Evolutionary conservation across 2,329 filamentous ascomycete species (phyloP), one percentile per base, ranked within the genome.

Genomic region (Penicillium corylophilum): DNA sequence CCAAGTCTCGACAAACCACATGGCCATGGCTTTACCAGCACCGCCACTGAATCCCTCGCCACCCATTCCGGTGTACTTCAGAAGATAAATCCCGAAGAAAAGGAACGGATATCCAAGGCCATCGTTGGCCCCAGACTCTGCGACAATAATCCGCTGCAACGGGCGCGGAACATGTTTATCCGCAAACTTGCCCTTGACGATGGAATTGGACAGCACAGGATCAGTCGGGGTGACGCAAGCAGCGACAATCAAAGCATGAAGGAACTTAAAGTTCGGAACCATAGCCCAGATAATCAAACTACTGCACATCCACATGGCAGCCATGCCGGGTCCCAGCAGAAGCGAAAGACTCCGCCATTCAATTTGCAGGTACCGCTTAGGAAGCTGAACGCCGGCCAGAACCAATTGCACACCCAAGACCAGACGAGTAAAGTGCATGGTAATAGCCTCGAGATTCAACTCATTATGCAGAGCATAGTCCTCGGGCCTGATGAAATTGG

Each of bases 221-320:
- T 96, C 92, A 0, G 92, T 96, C 0, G 91, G 92, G 2, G 92
- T 94, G n/a, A 96, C 85, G 64, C 91, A 95, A 0, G 91, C 88
- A 1, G 85, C 91, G 10, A 95, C 78, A 15, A 86, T 88, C 10
- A 96, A 78, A 0, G 92, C 88, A 59, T 94, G 87, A 2, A 96
- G 77, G 57, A 94, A 89, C 26, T 77, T 77, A 15, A 93, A 76
- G 44, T 84, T 74, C 0, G 89, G 89, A 1, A 92, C 83, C 55
- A 96, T 72, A 0, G 72, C 87, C 84, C 86, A 96, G 40, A 96
- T 77, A 2, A 96, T 70, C 1, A 94, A 74, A 60, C 87, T 89
- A n/a, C 88, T 94, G 20, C 79, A 75, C 9, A 95, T 61, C 92
- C 92, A 96, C 91, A 96, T 96, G 54, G 77, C 75, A 1, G 82